Evolutionary conservation across 2,329 filamentous ascomycete species (phyloP), one percentile per base, ranked within the genome.

Genomic region (Fusarium sp.): DNA sequence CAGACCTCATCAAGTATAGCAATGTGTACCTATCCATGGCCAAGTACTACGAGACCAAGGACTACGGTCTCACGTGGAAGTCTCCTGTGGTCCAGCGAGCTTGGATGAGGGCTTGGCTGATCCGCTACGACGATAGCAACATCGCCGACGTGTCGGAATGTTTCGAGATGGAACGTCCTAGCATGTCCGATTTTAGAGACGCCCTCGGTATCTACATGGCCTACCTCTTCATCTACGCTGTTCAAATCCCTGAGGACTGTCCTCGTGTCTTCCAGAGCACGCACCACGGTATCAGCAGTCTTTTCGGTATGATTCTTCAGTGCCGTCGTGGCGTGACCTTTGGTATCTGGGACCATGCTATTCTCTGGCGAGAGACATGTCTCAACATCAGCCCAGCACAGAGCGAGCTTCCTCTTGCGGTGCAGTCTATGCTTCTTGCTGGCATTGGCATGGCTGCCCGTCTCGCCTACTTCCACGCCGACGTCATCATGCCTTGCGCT

Each of bases 291-390:
- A 75, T 75, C 10, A 74, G 71, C 15, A 72, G 71, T 38, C 52
- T 75, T n/a, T 74, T 66, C 12, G 72, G 72, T 14, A 50, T 74
- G 45, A 62, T 75, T 3, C 37, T 75, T 22, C 69, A 74, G 43
- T 72, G 69, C 30, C 70, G 68, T 11, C 71, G 70, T 8, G 72
- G 70, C 22, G 69, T 68, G 11, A 74, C 60, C 35, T 75, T 75
- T 60, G 71, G 72, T 17, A 75, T 75, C 20, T 74, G 72, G 72
- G 72, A 75, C 25, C 71, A 75, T 63, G 72, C 72, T 6, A 75
- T 75, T 35, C 63, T 69, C 12, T 75, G 72, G 72, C 71, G 72
- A 17, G 72, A 75, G 32, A 72, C 66, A 3, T 75, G 72, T 52
- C 63, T 75, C 11, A 75, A 75, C 17, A 75, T 75, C 20, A 75